phyloP scores from a whole-genome alignment of 2,329 filamentous ascomycete species.

The Geosmithia morbida region DNA sequence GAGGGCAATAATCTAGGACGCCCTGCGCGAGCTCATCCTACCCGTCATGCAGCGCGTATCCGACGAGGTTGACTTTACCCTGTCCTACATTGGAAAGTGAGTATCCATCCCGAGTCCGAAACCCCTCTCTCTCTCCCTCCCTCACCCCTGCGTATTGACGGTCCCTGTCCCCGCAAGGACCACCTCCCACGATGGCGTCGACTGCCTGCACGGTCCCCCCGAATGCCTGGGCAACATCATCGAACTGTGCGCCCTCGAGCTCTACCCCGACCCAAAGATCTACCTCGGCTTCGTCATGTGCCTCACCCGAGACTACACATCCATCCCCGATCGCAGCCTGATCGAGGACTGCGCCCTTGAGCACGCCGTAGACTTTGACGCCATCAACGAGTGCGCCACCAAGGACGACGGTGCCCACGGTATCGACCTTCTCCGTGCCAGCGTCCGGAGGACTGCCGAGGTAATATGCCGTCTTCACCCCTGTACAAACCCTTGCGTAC shows the following conservation, averaged over 20 bases:
- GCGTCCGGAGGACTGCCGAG: slow-evolving; percentile 47
- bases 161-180: no score
- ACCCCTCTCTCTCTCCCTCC: slow-evolving; percentile 7
- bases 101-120: slow-evolving; percentile 13
- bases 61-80: slow-evolving; percentile 77
- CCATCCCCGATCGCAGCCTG: slow-evolving; percentile 66
- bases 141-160: no score
- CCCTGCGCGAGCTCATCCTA: slow-evolving; percentile 65
- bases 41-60: slow-evolving; percentile 73
- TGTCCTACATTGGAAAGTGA: slow-evolving; percentile 80
- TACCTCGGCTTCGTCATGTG: slow-evolving; percentile 92
- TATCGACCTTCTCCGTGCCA: slow-evolving; percentile 50
- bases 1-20: slow-evolving; percentile 34
- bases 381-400: slow-evolving; percentile 70
- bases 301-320: slow-evolving; percentile 57
- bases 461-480: slow-evolving; percentile 23
- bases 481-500: no score
- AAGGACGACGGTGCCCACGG: slow-evolving; percentile 61
- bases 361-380: slow-evolving; percentile 72
- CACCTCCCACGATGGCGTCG: slow-evolving; percentile 67
- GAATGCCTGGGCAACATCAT: slow-evolving; percentile 93
- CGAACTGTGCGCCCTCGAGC: slow-evolving; percentile 73
- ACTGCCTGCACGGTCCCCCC: slow-evolving; percentile 75
- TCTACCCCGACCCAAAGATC: slow-evolving; percentile 75
- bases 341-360: slow-evolving; percentile 82